Evolutionary conservation across 805 yeast species (phyloP), one percentile per base, ranked within the genome.

Genomic region (Kuraishia piskuri): DNA sequence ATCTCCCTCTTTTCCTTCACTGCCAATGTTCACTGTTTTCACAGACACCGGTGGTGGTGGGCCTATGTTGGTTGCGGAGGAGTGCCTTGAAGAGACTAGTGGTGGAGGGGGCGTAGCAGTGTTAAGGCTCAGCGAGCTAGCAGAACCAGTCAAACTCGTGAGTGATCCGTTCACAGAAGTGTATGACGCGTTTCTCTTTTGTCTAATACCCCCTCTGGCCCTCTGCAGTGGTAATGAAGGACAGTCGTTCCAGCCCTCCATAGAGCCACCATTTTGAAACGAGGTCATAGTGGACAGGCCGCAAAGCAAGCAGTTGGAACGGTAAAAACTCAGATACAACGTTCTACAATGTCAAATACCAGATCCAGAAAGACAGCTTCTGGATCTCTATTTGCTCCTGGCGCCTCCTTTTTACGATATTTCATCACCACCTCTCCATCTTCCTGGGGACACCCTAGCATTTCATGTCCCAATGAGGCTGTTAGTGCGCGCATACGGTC

Each of bases 241-340:
- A 61, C 84, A 81, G 63, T 82, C 88, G 59, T 82, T 82, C 86
- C 86, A 82, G 14, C 86, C 86, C 2, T 61, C 50, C 17, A 59
- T 58, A 1, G 61, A 50, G n/a, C 31, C 36, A 12, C 63, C 64
- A 49, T 60, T 56, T 52, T 65, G 69, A 49, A 57, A 63, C 22
- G 69, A 61, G 36, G 59, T 24, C 37, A 25, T 21, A 8, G 6
- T 12, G 23, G 7, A n/a, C n/a, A n/a, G 47, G 14, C 40, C 40
- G 14, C 40, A 17, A n/a, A n/a, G n/a, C n/a, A n/a, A n/a, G n/a
- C n/a, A n/a, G n/a, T n/a, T n/a, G n/a, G n/a, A n/a, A n/a, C n/a
- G n/a, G n/a, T n/a, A n/a, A n/a, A n/a, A n/a, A n/a, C n/a, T n/a
- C n/a, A n/a, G n/a, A n/a, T n/a, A n/a, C n/a, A n/a, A n/a, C n/a